These are phyloP conservation scores for Rhodomyrtus tomentosa DNA, from an alignment of 345 rosid genomes.

Conservation along the genomic window DNA sequence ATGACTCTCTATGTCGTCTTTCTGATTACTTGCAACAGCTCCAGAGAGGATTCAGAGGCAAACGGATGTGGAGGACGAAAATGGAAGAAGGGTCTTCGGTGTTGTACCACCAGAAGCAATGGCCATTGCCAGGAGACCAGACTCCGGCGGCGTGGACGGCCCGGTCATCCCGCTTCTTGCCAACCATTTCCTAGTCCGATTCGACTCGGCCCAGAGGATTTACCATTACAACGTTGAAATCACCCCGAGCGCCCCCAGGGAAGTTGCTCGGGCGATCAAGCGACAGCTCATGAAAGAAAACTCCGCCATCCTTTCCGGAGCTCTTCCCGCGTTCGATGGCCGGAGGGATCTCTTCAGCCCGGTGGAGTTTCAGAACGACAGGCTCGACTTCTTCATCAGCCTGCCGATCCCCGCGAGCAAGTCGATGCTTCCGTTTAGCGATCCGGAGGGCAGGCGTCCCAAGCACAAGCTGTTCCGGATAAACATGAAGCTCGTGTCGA, in stretches of 20 bases:
- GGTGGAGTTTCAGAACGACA: conserved; percentile 71
- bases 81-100: conserved; percentile 27
- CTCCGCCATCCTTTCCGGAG: conserved; percentile 40
- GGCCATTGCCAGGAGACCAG: conserved; percentile 67
- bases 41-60: conserved; percentile 16
- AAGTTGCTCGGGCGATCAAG: conserved; percentile 76
- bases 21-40: conserved; percentile 25
- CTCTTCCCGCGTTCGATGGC: conserved; percentile 77
- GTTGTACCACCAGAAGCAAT: conserved; percentile 20
- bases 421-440: conserved; percentile 10
- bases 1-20: neutral
- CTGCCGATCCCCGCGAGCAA: conserved; percentile 64
- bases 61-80: conserved; percentile 12
- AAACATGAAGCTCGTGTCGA: conserved; percentile 67
- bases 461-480: conserved; percentile 60
- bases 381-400: conserved; percentile 74
- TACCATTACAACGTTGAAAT: conserved; percentile 91
- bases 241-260: conserved; percentile 70
- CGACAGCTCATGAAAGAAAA: conserved; percentile 59
- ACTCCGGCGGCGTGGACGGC: conserved; percentile 80
- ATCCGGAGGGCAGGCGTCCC: conserved; percentile 34
- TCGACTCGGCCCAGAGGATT: conserved; percentile 54
- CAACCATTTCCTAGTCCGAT: conserved; percentile 80
- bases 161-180: conserved; percentile 66
- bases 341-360: conserved; percentile 74